phyloP scores from a whole-genome alignment of 2,329 filamentous ascomycete species.

The Rhexocercosporidium sp. region DNA sequence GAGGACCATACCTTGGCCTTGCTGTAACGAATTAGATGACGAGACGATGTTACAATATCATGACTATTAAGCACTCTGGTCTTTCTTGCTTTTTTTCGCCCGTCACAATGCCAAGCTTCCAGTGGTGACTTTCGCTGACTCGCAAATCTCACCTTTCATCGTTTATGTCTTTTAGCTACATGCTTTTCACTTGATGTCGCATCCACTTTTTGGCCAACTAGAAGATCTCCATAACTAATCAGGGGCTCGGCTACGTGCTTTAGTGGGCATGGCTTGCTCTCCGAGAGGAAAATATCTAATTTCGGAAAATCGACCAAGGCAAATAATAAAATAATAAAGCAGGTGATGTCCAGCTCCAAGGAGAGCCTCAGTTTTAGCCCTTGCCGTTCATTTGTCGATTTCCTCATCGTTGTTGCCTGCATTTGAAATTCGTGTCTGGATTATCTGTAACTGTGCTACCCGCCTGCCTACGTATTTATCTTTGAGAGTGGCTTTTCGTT shows the following conservation, averaged over 20 bases:
- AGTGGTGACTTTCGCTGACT: neutral
- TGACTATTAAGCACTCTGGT: neutral
- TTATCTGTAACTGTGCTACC: no score
- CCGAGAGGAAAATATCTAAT: neutral
- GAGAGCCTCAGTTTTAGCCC: neutral
- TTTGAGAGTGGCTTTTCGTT: neutral
- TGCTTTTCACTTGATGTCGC: no score
- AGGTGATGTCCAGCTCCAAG: neutral
- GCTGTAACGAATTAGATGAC: constrained; percentile 22
- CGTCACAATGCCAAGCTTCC: neutral
- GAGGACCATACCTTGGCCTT: constrained; percentile 74
- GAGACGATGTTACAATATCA: constrained; percentile 3
- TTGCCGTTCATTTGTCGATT: neutral
- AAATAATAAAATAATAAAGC: neutral
- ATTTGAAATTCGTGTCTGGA: no score
- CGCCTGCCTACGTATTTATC: no score
- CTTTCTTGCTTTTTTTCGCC: neutral
- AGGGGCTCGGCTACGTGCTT: neutral
- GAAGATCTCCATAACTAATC: neutral
- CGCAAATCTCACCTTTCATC: no score
- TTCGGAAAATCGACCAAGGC: neutral
- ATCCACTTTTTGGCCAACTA: no score
- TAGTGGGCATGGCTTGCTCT: neutral
- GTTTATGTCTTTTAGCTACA: no score
- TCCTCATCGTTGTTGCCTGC: no score